Base-by-base conservation (phyloP, 768 basidiomycete genomes). In the Kwoniella bestiolae region DNA sequence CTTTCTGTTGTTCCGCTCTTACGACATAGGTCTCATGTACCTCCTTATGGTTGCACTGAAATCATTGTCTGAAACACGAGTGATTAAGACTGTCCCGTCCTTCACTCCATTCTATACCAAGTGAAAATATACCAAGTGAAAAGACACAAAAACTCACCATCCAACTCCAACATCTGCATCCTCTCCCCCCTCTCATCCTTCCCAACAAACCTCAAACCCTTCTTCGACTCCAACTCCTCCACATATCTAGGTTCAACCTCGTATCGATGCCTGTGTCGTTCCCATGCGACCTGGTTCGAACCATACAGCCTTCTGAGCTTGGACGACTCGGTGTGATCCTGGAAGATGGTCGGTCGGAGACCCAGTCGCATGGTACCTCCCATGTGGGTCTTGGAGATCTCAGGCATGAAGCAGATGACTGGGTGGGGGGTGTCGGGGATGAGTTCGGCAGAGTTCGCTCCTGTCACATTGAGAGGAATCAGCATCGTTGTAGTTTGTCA, bases 311-410 rank as follows among this genome's bases (percentile, higher is more conserved):
- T 86, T 32, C 93, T 85, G 25, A 86, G 83, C 66, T 86, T 87
- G 51, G 88, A 89, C 18, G 79, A 74, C 74, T 89, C 89, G 1
- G 87, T 88, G 12, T 83, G 85, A 8, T 84, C 80, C 62, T 89
- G 87, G 80, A 98, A 97, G 51, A 97, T 86, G 2, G 95, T 99
- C 3, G 95, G 93, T n/a, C 95, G 88, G 45, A 98, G 85, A 25
- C 96, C 96, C n/a, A 97, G 86, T 12, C 96, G 89, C 96, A 99
- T 99, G n/a, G 95, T 99, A 23, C 96, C 96, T 56, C 96, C 96
- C 87, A 98, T 92, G 70, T 98, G 94, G 12, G 94, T 97, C 79
- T 90, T 90, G 11, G 93, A 96, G 72, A 99, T 91, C 80, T 99
- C 96, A 18, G 96, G 96, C 96, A 99, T 99, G 86, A 94, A 98